phyloP scores from a whole-genome alignment of 1,139 yeast species.

The Blastobotrys apis region DNA sequence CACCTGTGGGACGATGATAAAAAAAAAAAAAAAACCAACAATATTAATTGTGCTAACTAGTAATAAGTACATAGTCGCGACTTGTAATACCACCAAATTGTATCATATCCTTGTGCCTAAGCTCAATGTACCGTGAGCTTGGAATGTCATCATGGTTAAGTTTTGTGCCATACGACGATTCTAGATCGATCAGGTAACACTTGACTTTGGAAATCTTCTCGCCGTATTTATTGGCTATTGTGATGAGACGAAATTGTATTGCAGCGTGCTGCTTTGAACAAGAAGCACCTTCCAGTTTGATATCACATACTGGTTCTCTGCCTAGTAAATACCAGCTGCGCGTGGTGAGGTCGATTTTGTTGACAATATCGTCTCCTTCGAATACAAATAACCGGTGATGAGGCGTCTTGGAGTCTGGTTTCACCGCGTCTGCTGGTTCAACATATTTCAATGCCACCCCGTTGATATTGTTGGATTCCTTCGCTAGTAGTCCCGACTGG shows the following conservation, averaged over 20 bases:
- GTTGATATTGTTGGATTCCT: conserved; percentile 39
- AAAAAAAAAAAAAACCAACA: no score
- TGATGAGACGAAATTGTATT: conserved; percentile 43
- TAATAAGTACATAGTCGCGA: conserved; percentile 14
- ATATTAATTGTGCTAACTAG: conserved; percentile 1
- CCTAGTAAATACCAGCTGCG: conserved; percentile 44
- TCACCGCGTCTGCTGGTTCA: conserved; percentile 42
- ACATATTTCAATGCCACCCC: conserved; percentile 44
- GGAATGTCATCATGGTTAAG: conserved; percentile 48
- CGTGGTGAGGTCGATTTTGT: conserved; percentile 32
- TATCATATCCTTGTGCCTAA: conserved; percentile 46
- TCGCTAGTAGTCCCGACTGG: conserved; percentile 46
- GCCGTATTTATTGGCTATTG: conserved; percentile 24
- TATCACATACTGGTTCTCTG: conserved; percentile 45
- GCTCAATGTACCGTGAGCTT: conserved; percentile 44
- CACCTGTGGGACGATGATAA: conserved; percentile 7
- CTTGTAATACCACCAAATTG: conserved; percentile 37
- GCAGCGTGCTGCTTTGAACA: conserved; percentile 56
- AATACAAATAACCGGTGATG: conserved; percentile 29
- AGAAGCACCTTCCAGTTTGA: conserved; percentile 41
- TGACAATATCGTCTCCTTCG: conserved; percentile 30
- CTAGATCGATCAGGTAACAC: conserved; percentile 51
- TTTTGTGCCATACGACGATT: conserved; percentile 51
- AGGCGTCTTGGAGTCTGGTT: conserved; percentile 31
- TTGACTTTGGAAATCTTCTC: conserved; percentile 23